A percentile compares a stretch with the other conserved stretches of the same genome.
These are phyloP conservation scores for Aspergillus oerlinghausenensis DNA, from an alignment of 2,329 filamentous ascomycete species.

Conservation along the genomic window DNA sequence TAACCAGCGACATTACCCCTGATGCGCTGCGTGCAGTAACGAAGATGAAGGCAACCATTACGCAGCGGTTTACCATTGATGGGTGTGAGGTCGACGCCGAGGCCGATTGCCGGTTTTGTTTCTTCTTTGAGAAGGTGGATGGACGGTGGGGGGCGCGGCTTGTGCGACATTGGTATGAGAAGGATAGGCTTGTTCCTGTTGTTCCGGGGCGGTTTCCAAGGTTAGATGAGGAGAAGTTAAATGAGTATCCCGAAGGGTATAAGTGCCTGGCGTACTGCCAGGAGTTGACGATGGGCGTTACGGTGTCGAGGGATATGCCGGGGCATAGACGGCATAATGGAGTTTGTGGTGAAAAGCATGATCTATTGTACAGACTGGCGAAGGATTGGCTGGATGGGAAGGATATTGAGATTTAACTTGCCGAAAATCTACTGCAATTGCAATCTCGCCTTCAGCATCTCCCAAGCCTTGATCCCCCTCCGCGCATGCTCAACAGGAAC, in stretches of 20 bases:
- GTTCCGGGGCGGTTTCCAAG: conserved; percentile 41
- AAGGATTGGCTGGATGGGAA: conserved; percentile 45
- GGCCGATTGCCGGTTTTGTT: conserved; percentile 45
- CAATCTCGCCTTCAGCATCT: conserved; percentile 32
- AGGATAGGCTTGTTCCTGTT: conserved; percentile 48
- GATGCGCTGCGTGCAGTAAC: conserved; percentile 41
- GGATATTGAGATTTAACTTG: conserved; percentile 12
- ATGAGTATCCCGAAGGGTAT: conserved; percentile 42
- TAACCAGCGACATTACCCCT: conserved; percentile 40
- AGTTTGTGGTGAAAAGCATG: conserved; percentile 41
- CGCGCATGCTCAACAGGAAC: conserved; percentile 53
- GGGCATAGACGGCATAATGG: conserved; percentile 39
- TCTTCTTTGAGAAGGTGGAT: conserved; percentile 43
- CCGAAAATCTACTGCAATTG: not conserved
- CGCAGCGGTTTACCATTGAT: conserved; percentile 44
- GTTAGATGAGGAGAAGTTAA: conserved; percentile 39
- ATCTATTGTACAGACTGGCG: conserved; percentile 41
- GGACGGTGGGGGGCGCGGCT: conserved; percentile 43
- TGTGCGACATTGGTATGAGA: conserved; percentile 50
- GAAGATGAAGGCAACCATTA: conserved; percentile 51
- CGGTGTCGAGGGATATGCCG: conserved; percentile 43
- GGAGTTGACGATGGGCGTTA: conserved; percentile 44
- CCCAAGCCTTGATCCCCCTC: conserved; percentile 48
- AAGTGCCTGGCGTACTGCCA: conserved; percentile 42
- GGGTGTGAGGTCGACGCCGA: conserved; percentile 44